phyloP scores from a whole-genome alignment of 2,329 filamentous ascomycete genomes.

The Graphilbum fragrans region DNA sequence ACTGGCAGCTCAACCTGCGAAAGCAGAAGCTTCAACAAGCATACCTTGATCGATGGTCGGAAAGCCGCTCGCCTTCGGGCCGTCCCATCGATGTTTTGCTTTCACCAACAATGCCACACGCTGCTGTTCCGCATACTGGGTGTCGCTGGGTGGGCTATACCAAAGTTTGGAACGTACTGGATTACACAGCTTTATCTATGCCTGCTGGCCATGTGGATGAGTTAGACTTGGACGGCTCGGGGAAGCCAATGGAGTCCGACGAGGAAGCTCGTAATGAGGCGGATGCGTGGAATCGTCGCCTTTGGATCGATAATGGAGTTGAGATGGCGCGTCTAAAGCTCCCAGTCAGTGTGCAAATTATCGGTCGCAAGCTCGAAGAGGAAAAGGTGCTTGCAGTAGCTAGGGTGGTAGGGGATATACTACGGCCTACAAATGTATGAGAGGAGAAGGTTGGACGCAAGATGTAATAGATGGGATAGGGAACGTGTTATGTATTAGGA shows the following conservation, averaged over 20 bases:
- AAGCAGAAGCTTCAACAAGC: constrained; percentile 40
- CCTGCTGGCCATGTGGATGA: constrained; percentile 33
- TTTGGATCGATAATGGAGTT: constrained; percentile 29
- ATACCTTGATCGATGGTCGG: constrained; percentile 48
- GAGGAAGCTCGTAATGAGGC: constrained; percentile 21
- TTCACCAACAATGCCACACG: constrained; percentile 48
- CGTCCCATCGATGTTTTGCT: constrained; percentile 41
- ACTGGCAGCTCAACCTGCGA: constrained; percentile 54
- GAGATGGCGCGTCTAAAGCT: constrained; percentile 23
- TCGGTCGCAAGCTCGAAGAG: constrained; percentile 38
- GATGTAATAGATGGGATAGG: too few relatives aligned
- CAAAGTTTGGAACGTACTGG: constrained; percentile 49
- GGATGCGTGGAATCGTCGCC: constrained; percentile 37
- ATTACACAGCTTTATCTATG: constrained; percentile 46
- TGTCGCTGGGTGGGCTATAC: constrained; percentile 45
- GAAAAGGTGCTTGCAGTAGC: constrained; percentile 39
- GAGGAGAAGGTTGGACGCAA: background rate
- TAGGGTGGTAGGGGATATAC: constrained; percentile 17
- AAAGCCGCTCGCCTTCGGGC: constrained; percentile 28
- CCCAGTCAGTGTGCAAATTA: constrained; percentile 40
- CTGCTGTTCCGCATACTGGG: constrained; percentile 30
- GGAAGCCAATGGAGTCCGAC: constrained; percentile 6
- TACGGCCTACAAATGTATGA: background rate
- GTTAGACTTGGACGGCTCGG: constrained; percentile 16
- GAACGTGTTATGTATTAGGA: too few relatives aligned